Evolutionary conservation across 306 rosid species (phyloP), one percentile per base, ranked within the genome.

Genomic region (Rosa chinensis): DNA sequence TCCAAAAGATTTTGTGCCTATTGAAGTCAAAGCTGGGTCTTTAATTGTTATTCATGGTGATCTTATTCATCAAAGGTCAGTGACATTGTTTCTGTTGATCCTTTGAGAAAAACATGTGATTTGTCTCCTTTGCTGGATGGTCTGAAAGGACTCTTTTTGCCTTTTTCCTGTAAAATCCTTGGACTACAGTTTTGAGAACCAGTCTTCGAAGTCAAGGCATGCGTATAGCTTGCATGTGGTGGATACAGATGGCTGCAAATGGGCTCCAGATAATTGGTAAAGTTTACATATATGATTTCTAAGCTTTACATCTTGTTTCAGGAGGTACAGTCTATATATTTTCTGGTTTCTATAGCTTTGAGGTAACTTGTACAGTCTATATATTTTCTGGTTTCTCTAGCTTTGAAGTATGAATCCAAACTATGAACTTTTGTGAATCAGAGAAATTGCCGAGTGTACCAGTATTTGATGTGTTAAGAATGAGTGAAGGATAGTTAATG

Each of bases 61-160:
- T 90, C 92, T 95, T 85, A 95, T 95, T 87, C 99, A 92, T 89
- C 98, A 92, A 89, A 92, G 99, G 98, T 95, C 80, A 79, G 88
- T 73, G 49, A 21, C 82, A 59, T 35, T 49, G 35, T 12, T 72
- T 72, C 67, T 80, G 73, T 86, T 74, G 63, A 59, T 75, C 16
- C 55, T 61, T 79, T 66, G 9, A 49, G 69, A 42, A 56, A 66
- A 67, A 21, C 37, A 11, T 28, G 74, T 69, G 53, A 52, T 74
- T 56, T 42, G 6, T 47, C 48, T 66, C 70, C 50, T 17, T 62
- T 66, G 62, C 28, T 56, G 71, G 73, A 66, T 71, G 59, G 72
- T 66, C 70, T 82, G 72, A 39, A 35, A 20, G 9, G 44, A 5
- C 10, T 53, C 21, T 17, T 72, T 67, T 49, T 13, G 8, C 73